phyloP scores from a whole-genome alignment of 1,139 yeast genomes.

The Yamadazyma diddensiae region DNA sequence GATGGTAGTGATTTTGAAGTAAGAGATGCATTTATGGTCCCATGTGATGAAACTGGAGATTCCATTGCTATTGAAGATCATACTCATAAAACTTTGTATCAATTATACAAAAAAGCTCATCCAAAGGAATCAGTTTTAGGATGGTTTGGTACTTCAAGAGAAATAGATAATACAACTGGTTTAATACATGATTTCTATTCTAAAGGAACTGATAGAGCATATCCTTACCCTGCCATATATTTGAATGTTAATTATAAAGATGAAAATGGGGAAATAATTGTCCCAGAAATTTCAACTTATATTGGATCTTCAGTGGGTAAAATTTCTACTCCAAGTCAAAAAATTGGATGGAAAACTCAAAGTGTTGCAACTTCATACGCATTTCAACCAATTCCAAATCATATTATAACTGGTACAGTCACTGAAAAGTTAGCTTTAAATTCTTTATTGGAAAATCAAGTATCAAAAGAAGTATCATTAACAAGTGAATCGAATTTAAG shows the following conservation, averaged over 20 bases:
- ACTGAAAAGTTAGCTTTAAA: slow-evolving; percentile 59
- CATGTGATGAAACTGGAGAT: slow-evolving; percentile 74
- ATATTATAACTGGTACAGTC: slow-evolving; percentile 55
- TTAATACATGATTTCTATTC: slow-evolving; percentile 82
- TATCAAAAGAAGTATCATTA: slow-evolving; percentile 18
- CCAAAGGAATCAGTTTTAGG: slow-evolving; percentile 82
- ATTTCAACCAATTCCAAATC: slow-evolving; percentile 76
- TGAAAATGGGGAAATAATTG: slow-evolving; percentile 34
- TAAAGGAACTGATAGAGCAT: slow-evolving; percentile 65
- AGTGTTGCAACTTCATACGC: slow-evolving; percentile 48
- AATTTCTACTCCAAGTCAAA: slow-evolving; percentile 14
- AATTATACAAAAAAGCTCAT: slow-evolving; percentile 73
- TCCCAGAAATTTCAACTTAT: slow-evolving; percentile 59
- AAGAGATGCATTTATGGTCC: slow-evolving; percentile 77
- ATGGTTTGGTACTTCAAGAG: slow-evolving; percentile 74
- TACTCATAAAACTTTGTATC: slow-evolving; percentile 68
- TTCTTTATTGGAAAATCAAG: slow-evolving; percentile 26
- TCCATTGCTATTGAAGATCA: slow-evolving; percentile 75
- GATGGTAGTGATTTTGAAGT: slow-evolving; percentile 80
- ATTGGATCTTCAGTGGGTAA: slow-evolving; percentile 75
- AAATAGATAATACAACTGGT: slow-evolving; percentile 73
- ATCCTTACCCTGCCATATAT: slow-evolving; percentile 77
- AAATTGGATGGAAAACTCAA: slow-evolving; percentile 19
- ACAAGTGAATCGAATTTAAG: slow-evolving; percentile 40
- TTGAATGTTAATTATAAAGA: slow-evolving; percentile 54